Percentiles rank a stretch among this genome's conserved stretches.
Evolutionary conservation across 2,329 filamentous ascomycete species (phyloP).

Genomic region (Ciborinia camelliae): DNA sequence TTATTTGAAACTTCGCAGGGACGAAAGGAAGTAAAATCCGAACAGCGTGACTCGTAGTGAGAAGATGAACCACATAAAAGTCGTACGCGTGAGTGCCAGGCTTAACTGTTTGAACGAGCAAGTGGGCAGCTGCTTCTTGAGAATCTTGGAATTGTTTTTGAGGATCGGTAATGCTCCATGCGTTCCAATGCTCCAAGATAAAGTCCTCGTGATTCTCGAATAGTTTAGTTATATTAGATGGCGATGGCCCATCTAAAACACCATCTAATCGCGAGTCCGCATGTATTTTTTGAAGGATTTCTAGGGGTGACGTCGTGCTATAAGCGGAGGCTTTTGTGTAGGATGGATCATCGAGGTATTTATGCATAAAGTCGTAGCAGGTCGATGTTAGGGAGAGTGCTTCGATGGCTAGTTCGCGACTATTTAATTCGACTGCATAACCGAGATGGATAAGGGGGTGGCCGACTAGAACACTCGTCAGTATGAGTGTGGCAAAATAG

Average conservation of each 20-base stretch:
- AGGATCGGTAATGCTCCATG: conserved; percentile 71
- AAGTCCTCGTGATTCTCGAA: conserved; percentile 66
- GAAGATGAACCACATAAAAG: conserved; percentile 76
- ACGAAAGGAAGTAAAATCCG: conserved; percentile 79
- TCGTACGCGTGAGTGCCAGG: conserved; percentile 66
- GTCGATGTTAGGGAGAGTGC: conserved; percentile 66
- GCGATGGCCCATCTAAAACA: conserved; percentile 56
- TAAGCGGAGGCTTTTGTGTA: conserved; percentile 65
- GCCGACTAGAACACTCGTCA: conserved; percentile 55
- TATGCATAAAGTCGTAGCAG: conserved; percentile 58
- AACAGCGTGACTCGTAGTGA: conserved; percentile 84
- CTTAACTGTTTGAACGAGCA: conserved; percentile 59
- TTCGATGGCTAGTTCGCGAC: conserved; percentile 83
- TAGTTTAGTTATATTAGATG: conserved; percentile 62
- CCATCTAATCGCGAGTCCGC: conserved; percentile 67
- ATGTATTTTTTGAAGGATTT: conserved; percentile 67
- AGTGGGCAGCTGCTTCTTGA: conserved; percentile 57
- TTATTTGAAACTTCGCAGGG: conserved; percentile 67
- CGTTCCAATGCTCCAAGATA: conserved; percentile 86
- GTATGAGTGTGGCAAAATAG: conserved; percentile 32
- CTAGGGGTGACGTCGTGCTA: conserved; percentile 59
- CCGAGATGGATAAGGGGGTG: conserved; percentile 92
- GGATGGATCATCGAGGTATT: conserved; percentile 67
- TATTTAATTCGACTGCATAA: conserved; percentile 89
- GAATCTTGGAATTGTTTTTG: conserved; percentile 72